phyloP scores from a whole-genome alignment of 2,329 filamentous ascomycete species.

The Fusarium sp. region DNA sequence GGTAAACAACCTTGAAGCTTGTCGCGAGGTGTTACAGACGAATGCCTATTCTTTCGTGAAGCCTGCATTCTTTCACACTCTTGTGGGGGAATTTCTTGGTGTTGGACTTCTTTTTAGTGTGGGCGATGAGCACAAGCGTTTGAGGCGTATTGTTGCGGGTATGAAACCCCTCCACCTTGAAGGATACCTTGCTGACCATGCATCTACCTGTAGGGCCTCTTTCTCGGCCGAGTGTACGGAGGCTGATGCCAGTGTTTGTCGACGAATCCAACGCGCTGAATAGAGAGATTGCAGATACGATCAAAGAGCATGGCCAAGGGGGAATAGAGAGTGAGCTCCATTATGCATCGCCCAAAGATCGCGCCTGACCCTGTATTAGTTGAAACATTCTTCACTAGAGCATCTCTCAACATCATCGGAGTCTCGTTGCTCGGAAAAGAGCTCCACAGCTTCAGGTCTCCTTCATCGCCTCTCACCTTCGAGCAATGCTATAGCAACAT shows the following conservation, averaged over 20 bases:
- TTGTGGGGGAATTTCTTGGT: conserved; percentile 28
- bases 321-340: conserved; percentile 2
- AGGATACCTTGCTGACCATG: neutral
- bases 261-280: conserved; percentile 6
- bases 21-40: conserved; percentile 23
- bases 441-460: conserved; percentile 10
- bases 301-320: neutral
- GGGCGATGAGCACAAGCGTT: conserved; percentile 22
- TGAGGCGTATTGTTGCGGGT: conserved; percentile 16
- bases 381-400: neutral
- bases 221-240: conserved; percentile 11
- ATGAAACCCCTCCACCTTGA: rapidly evolving
- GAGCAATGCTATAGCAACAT: conserved; percentile 25
- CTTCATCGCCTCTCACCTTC: conserved; percentile 7
- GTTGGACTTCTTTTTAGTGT: conserved; percentile 21
- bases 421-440: conserved; percentile 12
- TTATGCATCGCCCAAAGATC: neutral
- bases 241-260: neutral
- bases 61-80: conserved; percentile 20
- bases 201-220: neutral
- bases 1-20: conserved; percentile 23
- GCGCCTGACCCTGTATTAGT: neutral
- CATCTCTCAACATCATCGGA: conserved; percentile 22
- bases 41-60: conserved; percentile 23
- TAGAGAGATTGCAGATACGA: neutral